A percentile compares a stretch with the other conserved stretches of the same genome.
Conservation (phyloP, 1,139 yeast genomes). For the Hanseniaspora gamundiae region DNA sequence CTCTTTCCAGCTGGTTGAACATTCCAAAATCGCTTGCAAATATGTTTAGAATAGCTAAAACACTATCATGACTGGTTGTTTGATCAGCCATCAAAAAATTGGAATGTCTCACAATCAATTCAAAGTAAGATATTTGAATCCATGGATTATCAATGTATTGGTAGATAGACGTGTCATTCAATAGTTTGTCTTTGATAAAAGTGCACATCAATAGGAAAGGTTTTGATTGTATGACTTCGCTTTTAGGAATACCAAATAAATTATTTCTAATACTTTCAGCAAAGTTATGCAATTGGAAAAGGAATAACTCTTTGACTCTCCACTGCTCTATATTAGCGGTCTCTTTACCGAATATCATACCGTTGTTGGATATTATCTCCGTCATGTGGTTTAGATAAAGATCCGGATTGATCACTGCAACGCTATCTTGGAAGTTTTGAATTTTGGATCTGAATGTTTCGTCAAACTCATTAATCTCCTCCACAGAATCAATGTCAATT, state of each 20-base stretch:
- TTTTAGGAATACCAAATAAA: conserved; percentile 53
- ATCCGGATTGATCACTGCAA: conserved; percentile 64
- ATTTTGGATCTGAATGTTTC: conserved; percentile 61
- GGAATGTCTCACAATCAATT: conserved; percentile 70
- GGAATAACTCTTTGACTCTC: conserved; percentile 78
- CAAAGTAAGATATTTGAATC: conserved; percentile 72
- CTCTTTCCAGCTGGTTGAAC: conserved; percentile 59
- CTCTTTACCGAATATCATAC: conserved; percentile 2
- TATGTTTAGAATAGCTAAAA: conserved; percentile 55
- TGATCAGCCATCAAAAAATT: conserved; percentile 33
- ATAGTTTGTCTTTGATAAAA: conserved; percentile 40
- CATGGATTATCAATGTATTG: conserved; percentile 53
- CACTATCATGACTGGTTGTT: conserved; percentile 30
- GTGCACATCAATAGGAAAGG: conserved; percentile 46
- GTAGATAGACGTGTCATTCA: conserved; percentile 30
- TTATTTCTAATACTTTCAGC: conserved; percentile 74
- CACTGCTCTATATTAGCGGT: conserved; percentile 62
- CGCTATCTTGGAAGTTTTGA: conserved; percentile 71
- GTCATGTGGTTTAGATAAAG: conserved; percentile 54
- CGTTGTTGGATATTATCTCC: neutral
- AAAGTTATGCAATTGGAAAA: conserved; percentile 65
- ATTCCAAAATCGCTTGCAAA: conserved; percentile 76
- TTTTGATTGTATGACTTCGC: conserved; percentile 47
- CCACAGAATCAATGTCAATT: conserved; percentile 64
- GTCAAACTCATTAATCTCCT: conserved; percentile 58